Percentiles rank a stretch among this genome's conserved stretches.
phyloP scores from a whole-genome alignment of 768 basidiomycete species.

The Tulasnella sp. region DNA sequence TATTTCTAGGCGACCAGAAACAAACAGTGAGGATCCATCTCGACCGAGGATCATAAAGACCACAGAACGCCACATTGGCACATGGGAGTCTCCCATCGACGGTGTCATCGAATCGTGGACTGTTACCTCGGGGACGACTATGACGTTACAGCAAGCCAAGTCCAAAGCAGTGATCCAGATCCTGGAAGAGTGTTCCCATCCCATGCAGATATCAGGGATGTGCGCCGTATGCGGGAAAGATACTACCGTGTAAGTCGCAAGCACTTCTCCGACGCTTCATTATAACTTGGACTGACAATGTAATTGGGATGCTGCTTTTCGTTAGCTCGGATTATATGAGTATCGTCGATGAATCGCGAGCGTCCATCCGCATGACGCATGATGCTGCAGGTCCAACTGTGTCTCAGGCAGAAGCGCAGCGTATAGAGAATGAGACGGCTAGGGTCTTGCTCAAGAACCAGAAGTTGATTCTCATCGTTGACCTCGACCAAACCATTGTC shows the following conservation, averaged over 20 bases:
- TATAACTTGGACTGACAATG: conserved; percentile 3
- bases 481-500: conserved; percentile 97
- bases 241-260: conserved; percentile 62
- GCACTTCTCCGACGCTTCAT: background rate
- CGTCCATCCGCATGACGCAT: conserved; percentile 90
- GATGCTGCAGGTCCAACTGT: conserved; percentile 85
- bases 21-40: conserved; percentile 7
- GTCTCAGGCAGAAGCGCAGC: conserved; percentile 82
- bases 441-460: conserved; percentile 60
- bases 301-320: background rate
- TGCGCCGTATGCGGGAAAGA: conserved; percentile 95
- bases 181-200: conserved; percentile 91
- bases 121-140: conserved; percentile 50
- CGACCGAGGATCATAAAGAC: conserved; percentile 23
- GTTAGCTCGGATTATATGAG: conserved; percentile 73
- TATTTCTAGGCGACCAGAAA: conserved; percentile 27
- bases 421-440: conserved; percentile 75
- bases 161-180: conserved; percentile 53
- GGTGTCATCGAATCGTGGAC: conserved; percentile 67
- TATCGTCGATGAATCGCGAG: conserved; percentile 74
- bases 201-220: conserved; percentile 81
- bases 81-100: conserved; percentile 83
- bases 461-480: conserved; percentile 90
- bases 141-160: conserved; percentile 47
- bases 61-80: conserved; percentile 62